Conservation (phyloP, 352 stramenopile species). For the Globisporangium viniferum region DNA sequence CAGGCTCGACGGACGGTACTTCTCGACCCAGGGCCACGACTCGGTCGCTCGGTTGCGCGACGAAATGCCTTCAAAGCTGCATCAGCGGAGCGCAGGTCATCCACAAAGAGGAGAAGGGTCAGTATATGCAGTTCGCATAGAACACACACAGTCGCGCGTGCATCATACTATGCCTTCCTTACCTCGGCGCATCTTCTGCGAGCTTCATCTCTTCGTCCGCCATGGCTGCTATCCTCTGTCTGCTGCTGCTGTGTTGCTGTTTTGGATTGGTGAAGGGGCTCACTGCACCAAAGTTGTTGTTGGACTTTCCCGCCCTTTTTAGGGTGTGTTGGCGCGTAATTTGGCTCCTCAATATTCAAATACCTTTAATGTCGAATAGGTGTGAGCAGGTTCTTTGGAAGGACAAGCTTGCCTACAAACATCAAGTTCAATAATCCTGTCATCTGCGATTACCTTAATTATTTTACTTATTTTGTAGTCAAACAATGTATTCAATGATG, state of each 20-base stretch:
- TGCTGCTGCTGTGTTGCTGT: background rate
- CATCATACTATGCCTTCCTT: background rate
- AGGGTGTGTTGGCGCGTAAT: no score
- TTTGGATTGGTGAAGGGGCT: background rate
- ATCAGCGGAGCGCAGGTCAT: background rate
- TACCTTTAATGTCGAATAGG: background rate
- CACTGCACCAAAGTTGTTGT: background rate
- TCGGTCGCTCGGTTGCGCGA: conserved; percentile 77
- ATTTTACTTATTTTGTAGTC: no score
- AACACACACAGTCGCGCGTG: background rate
- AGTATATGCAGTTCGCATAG: background rate
- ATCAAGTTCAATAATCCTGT: background rate
- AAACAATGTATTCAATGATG: background rate
- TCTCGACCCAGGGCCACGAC: conserved; percentile 97
- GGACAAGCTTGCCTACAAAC: no score
- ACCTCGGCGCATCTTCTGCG: conserved; percentile 44
- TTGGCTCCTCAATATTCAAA: background rate
- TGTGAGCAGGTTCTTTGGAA: background rate
- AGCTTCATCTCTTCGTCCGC: conserved; percentile 40
- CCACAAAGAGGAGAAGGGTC: background rate
- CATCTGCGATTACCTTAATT: background rate
- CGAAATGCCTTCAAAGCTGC: conserved; percentile 80
- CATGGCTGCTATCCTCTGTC: background rate
- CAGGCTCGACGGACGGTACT: conserved; percentile 94
- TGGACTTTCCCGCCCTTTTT: conserved; percentile 1